A percentile compares a stretch with the other conserved stretches of the same genome.
Evolutionary conservation across 352 stramenopile species (phyloP).

Genomic region (Phytophthora sp.): DNA sequence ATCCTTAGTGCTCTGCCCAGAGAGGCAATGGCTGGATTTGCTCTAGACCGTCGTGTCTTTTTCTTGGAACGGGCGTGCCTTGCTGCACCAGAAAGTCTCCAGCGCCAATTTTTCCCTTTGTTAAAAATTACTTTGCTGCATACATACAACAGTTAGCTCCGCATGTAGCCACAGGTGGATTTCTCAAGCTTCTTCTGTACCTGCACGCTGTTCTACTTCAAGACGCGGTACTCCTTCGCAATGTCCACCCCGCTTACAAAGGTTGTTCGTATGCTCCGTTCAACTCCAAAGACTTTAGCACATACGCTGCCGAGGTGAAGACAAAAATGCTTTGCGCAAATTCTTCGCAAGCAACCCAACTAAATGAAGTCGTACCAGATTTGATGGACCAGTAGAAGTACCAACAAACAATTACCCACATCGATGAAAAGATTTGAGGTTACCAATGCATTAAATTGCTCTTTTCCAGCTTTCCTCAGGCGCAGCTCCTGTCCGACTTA

Average conservation of each 20-base stretch:
- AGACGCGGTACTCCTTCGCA: slow-evolving; percentile 3
- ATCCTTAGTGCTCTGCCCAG: slow-evolving; percentile 1
- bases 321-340: slow-evolving; percentile 1
- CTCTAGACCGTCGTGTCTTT: not conserved
- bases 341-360: not conserved
- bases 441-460: not conserved
- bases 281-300: not conserved
- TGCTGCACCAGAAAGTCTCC: not conserved
- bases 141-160: slow-evolving; percentile 6
- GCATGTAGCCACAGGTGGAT: slow-evolving; percentile 2
- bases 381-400: slow-evolving; percentile 12
- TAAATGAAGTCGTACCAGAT: slow-evolving; percentile 5
- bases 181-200: not conserved
- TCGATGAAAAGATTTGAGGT: slow-evolving; percentile 4
- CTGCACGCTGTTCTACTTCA: not conserved
- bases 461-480: slow-evolving; percentile 10
- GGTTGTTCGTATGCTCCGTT: not conserved
- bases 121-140: slow-evolving; percentile 3
- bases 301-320: not conserved
- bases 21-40: slow-evolving; percentile 6
- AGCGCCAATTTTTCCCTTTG: slow-evolving; percentile 9
- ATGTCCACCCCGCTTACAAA: not conserved
- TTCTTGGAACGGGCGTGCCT: not conserved
- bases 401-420: not conserved
- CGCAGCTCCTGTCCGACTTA: not conserved